Conservation (phyloP, 2,329 filamentous ascomycete species). For the Diaporthe sp. region DNA sequence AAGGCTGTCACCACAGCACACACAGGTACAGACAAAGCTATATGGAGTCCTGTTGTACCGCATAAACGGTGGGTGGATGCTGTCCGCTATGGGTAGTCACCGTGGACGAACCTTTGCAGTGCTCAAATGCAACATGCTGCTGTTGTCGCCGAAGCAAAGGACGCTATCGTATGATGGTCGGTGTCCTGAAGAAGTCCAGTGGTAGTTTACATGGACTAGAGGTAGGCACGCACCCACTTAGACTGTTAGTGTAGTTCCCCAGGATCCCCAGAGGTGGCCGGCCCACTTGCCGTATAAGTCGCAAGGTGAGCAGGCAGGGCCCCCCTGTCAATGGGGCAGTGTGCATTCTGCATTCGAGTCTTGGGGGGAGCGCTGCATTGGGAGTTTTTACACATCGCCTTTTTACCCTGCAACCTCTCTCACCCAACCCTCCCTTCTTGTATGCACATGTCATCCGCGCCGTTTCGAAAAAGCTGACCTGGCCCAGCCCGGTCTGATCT, state of each 20-base stretch:
- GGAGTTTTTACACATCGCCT: conserved; percentile 23
- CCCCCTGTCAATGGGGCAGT: conserved; percentile 19
- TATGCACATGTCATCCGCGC: not conserved
- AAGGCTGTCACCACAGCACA: not conserved
- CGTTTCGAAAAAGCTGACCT: not conserved
- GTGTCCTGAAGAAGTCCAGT: not conserved
- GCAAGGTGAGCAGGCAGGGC: not conserved
- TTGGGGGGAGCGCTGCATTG: not conserved
- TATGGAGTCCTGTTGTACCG: too few relatives aligned
- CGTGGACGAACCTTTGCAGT: not conserved
- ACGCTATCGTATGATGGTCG: not conserved
- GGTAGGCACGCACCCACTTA: not conserved
- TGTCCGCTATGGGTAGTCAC: not conserved
- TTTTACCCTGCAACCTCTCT: not conserved
- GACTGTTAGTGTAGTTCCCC: not conserved
- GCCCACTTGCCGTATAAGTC: conserved; percentile 18
- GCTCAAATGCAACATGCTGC: not conserved
- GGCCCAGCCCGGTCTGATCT: not conserved
- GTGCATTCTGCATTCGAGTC: not conserved
- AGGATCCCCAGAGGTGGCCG: not conserved
- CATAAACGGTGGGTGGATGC: not conserved
- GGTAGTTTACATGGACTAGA: not conserved
- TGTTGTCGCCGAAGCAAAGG: not conserved
- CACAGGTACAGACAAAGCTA: not conserved
- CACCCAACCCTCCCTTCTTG: not conserved